A percentile compares a stretch with the other conserved stretches of the same genome.
Conservation (phyloP, 192 early-diverging fungal genomes). For the Bifiguratus adelaidae region DNA sequence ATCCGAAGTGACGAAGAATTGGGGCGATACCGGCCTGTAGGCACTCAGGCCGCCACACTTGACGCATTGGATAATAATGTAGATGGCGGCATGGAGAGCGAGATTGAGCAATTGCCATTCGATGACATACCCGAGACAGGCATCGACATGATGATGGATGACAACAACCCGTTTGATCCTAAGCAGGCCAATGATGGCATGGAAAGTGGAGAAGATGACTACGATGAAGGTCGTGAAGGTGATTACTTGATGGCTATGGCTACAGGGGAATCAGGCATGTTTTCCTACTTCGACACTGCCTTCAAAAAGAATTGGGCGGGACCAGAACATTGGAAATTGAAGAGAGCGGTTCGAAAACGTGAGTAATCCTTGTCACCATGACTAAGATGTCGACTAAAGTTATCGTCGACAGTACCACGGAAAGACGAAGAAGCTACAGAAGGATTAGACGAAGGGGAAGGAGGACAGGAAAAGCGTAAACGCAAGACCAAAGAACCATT, state of each 20-base stretch:
- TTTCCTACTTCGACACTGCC: conserved; percentile 82
- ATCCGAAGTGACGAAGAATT: no score
- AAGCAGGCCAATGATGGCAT: conserved; percentile 24
- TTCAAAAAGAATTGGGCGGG: conserved; percentile 85
- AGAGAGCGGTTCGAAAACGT: conserved; percentile 22
- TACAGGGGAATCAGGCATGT: conserved; percentile 52
- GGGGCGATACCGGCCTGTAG: no score
- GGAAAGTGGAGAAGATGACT: conserved; percentile 27
- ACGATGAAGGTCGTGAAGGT: conserved; percentile 24
- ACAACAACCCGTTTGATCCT: no score
- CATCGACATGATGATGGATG: conserved; percentile 9
- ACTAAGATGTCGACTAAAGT: neutral
- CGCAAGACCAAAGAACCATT: conserved; percentile 31
- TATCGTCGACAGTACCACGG: neutral
- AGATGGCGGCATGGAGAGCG: neutral
- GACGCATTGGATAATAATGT: neutral
- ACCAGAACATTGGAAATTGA: conserved; percentile 82
- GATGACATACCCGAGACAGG: no score
- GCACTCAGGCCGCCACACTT: no score
- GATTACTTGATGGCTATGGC: conserved; percentile 36
- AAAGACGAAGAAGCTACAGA: conserved; percentile 6
- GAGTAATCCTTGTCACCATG: neutral
- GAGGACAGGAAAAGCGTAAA: conserved; percentile 23
- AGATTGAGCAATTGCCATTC: neutral
- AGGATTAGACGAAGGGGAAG: conserved; percentile 5